Evolutionary conservation across 163 green algal species (phyloP).

Genomic region (Scenedesmus sp.): DNA sequence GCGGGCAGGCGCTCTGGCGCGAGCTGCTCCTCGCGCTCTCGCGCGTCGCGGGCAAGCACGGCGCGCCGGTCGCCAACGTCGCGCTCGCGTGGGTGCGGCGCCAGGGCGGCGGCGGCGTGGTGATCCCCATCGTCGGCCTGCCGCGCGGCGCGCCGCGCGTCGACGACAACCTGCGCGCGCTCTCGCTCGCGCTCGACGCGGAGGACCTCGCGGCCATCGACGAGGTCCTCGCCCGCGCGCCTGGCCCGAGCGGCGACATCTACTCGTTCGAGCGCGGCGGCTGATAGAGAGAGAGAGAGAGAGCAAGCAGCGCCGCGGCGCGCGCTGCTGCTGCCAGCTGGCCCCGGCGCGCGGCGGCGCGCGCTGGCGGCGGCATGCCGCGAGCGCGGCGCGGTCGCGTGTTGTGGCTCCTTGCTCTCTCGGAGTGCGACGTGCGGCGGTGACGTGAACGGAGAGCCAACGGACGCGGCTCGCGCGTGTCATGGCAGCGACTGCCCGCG

Average conservation of each 20-base stretch:
- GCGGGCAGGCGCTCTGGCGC: constrained; percentile 59
- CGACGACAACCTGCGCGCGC: constrained; percentile 49
- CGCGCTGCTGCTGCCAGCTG: too few species aligned
- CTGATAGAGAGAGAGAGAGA: neutral
- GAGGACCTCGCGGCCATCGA: constrained; percentile 51
- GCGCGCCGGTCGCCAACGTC: constrained; percentile 60
- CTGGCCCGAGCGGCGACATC: constrained; percentile 51
- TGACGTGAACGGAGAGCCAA: too few species aligned
- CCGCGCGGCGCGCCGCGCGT: constrained; percentile 54
- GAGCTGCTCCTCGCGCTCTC: constrained; percentile 55
- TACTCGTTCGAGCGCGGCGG: constrained; percentile 62
- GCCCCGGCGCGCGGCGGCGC: too few species aligned
- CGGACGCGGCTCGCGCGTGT: too few species aligned
- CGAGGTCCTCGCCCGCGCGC: constrained; percentile 44
- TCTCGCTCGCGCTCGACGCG: constrained; percentile 49
- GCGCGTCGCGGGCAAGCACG: constrained; percentile 52
- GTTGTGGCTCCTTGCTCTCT: neutral
- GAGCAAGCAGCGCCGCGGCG: neutral
- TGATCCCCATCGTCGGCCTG: constrained; percentile 63
- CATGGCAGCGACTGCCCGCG: too few species aligned
- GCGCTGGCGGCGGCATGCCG: too few species aligned
- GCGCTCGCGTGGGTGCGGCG: constrained; percentile 62
- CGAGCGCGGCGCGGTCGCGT: too few species aligned
- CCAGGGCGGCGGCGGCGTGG: constrained; percentile 49
- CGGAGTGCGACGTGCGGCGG: too few species aligned